Percentiles rank a stretch among this genome's conserved stretches.
Conservation (phyloP, 805 yeast genomes). For the Ogataea ramenticola region DNA sequence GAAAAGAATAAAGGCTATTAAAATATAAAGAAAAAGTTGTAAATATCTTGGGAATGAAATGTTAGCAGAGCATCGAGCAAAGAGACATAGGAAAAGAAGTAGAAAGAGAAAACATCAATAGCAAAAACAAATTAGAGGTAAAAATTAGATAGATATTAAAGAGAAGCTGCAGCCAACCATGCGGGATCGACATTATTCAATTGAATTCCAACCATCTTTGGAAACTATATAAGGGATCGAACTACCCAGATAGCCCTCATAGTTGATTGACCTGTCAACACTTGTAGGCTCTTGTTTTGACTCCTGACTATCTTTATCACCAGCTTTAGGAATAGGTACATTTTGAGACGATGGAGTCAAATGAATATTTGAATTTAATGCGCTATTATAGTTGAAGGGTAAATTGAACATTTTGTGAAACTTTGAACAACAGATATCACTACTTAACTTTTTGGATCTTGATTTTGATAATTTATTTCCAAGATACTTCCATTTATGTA, state of each 20-base stretch:
- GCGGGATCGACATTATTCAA: too few species aligned
- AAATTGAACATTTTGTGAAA: constrained; percentile 25
- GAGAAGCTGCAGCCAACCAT: too few species aligned
- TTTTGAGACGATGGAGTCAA: background rate
- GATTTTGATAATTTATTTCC: constrained; percentile 23
- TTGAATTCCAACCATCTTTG: constrained; percentile 24
- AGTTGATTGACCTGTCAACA: too few species aligned
- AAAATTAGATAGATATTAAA: too few species aligned
- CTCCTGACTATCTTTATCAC: background rate
- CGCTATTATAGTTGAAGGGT: constrained; percentile 22
- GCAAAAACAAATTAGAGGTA: too few species aligned
- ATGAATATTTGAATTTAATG: constrained; percentile 2
- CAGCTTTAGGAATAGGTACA: background rate
- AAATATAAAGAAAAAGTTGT: too few species aligned
- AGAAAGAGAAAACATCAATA: background rate
- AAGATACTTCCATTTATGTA: constrained; percentile 26
- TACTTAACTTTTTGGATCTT: constrained; percentile 22
- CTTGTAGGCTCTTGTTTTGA: background rate
- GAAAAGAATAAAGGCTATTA: too few species aligned
- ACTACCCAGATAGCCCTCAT: constrained; percentile 26
- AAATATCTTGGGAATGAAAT: background rate
- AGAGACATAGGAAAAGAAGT: background rate
- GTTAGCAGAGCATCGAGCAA: background rate
- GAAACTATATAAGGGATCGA: constrained; percentile 24
- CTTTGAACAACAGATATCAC: constrained; percentile 24